Evolutionary conservation across 116 monocot species (phyloP), one percentile per base, ranked within the genome.

Genomic region (Zostera marina): DNA sequence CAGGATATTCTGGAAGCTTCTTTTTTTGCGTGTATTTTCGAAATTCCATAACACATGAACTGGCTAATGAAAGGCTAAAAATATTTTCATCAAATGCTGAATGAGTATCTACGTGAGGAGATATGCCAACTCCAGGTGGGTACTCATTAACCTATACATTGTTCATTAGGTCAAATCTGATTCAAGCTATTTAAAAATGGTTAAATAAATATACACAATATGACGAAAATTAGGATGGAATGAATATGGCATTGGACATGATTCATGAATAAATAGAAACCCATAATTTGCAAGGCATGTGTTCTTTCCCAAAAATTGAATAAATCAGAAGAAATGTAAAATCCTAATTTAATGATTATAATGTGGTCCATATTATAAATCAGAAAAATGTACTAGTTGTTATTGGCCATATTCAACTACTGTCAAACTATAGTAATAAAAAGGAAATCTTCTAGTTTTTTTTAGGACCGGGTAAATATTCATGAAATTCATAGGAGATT

Each of bases 61-160:
- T 76, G 61, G 74, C 73, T 60, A 85, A 62, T 19, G 90, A 98
- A 49, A 89, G 76, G 60, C 89, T 89, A 62, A 82, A 98, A 24
- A 98, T 89, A 41, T 76, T 64, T 22, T 80, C 86, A 60, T 82
- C 78, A 65, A 98, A 98, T 62, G 96, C 89, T 62, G 90, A 98
- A 56, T 98, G 96, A 42, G 90, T 98, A 63, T 98, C 96, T 63
- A 89, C 76, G 63, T 98, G 96, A 39, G 96, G 90, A 19, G 96
- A 82, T 48, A 98, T 68, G 19, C 96, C 96, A 13, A 98, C 86
- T 19, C 96, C 96, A 54, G 75, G 55, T 25, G 74, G 76, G 71
- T 98, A 98, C 68, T 98, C 96, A 66, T 98, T 98, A 21, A 98
- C 85, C 96, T 98, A 70, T 32, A 66, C 66, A 43, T 42, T 41